Percentiles rank a stretch among this genome's conserved stretches.
phyloP scores from a whole-genome alignment of 2,329 filamentous ascomycete genomes.

The Passalora sequoiae region DNA sequence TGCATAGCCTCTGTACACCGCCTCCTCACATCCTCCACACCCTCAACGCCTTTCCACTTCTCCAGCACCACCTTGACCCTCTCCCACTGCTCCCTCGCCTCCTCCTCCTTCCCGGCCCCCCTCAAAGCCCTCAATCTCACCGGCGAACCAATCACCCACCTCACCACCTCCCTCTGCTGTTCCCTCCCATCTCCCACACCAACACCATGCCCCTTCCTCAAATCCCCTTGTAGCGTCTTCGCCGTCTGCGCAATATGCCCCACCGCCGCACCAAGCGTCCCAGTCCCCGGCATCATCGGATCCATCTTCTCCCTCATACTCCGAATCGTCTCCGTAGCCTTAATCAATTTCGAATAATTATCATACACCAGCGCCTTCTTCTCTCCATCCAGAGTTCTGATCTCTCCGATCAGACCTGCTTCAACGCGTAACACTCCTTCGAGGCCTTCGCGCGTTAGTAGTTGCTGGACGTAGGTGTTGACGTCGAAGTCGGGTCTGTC shows the following conservation, averaged over 20 bases:
- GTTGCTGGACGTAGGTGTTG: conserved; percentile 58
- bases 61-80: conserved; percentile 38
- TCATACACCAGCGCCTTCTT: conserved; percentile 97
- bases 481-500: conserved; percentile 69
- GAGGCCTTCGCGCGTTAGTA: conserved; percentile 59
- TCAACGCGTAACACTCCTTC: conserved; percentile 67
- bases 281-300: conserved; percentile 67
- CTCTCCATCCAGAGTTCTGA: conserved; percentile 86
- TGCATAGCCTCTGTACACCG: conserved; percentile 32
- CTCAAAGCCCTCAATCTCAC: conserved; percentile 55
- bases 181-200: conserved; percentile 34
- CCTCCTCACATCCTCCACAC: conserved; percentile 38
- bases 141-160: conserved; percentile 59
- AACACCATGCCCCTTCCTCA: conserved; percentile 29
- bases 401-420: conserved; percentile 67
- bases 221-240: conserved; percentile 36
- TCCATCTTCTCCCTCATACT: conserved; percentile 83
- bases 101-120: conserved; percentile 54
- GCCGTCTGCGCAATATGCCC: conserved; percentile 65
- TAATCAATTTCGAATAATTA: conserved; percentile 94
- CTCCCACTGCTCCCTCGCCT: conserved; percentile 53
- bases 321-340: conserved; percentile 92
- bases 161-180: conserved; percentile 52
- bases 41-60: conserved; percentile 42
- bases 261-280: conserved; percentile 67